Percentiles rank a stretch among this genome's conserved stretches.
Conservation (phyloP, 345 rosid genomes). For the Firmiana major region DNA sequence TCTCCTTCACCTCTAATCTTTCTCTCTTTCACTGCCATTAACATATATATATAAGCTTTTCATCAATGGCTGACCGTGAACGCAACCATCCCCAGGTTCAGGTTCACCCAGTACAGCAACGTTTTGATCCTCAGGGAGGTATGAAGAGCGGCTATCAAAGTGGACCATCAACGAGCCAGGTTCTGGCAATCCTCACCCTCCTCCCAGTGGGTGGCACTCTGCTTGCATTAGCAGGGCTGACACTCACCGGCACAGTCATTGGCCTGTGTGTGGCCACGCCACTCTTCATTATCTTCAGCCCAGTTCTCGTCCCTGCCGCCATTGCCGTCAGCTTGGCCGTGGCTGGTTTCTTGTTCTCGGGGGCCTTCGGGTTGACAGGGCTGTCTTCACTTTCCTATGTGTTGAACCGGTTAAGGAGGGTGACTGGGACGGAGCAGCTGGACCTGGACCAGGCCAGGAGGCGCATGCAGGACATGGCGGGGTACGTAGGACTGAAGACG, state of each 20-base stretch:
- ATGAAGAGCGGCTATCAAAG: conserved; percentile 11
- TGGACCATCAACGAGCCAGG: conserved; percentile 57
- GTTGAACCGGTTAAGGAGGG: conserved; percentile 33
- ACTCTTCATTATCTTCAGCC: conserved; percentile 68
- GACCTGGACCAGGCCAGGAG: conserved; percentile 29
- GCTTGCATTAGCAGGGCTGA: conserved; percentile 59
- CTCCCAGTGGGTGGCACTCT: conserved; percentile 59
- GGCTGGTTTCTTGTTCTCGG: conserved; percentile 58
- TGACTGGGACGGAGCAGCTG: conserved; percentile 34
- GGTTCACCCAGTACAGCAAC: conserved; percentile 46
- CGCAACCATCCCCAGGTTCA: conserved; percentile 52
- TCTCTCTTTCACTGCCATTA: neutral
- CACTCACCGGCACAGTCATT: conserved; percentile 55
- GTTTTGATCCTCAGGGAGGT: conserved; percentile 27
- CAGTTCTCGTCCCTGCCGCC: conserved; percentile 69
- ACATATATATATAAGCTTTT: neutral
- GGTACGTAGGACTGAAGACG: conserved; percentile 56
- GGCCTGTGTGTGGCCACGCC: conserved; percentile 62
- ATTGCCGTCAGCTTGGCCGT: conserved; percentile 49
- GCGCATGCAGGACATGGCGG: conserved; percentile 39
- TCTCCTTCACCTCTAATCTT: neutral
- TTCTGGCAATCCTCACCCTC: conserved; percentile 45
- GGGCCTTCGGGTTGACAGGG: conserved; percentile 70
- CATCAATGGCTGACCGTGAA: conserved; percentile 52
- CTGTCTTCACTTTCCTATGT: conserved; percentile 63